Conservation (phyloP, 1,284 basidiomycete species). For the Coniferiporia sulphurascens region DNA sequence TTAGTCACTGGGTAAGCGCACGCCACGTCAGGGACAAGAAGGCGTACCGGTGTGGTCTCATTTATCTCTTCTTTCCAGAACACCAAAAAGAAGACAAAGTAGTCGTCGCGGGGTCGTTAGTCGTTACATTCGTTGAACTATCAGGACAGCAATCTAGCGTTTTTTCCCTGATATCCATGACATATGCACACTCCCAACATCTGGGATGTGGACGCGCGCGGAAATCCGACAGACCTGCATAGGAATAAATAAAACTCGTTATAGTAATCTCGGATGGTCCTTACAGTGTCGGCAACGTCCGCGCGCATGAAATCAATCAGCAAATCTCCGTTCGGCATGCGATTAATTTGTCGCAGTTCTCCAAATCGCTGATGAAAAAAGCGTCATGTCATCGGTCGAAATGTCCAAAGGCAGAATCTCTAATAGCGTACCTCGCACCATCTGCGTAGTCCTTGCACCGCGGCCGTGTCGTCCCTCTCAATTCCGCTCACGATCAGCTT, state of each 20-base stretch:
- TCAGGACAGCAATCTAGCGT: conserved; percentile 29
- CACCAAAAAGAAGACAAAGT: background rate
- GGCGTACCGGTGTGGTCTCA: background rate
- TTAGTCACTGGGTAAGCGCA: background rate
- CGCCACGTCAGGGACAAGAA: background rate
- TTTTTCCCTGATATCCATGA: conserved; percentile 69
- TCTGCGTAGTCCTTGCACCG: conserved; percentile 38
- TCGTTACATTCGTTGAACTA: conserved; percentile 6
- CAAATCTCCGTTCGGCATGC: conserved; percentile 69
- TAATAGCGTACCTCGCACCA: conserved; percentile 63
- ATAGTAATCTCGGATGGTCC: conserved; percentile 21
- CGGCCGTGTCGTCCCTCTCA: conserved; percentile 29
- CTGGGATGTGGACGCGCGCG: conserved; percentile 63
- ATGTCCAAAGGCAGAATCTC: background rate
- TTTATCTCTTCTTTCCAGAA: background rate
- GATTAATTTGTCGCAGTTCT: conserved; percentile 61
- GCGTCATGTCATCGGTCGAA: background rate
- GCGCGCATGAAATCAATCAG: conserved; percentile 65
- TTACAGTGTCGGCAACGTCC: conserved; percentile 73
- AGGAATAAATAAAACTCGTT: background rate
- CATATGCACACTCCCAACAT: conserved; percentile 69
- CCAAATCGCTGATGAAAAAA: conserved; percentile 54
- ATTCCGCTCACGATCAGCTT: conserved; percentile 38
- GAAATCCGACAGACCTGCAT: conserved; percentile 67
- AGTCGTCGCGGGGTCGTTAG: background rate